Evolutionary conservation across 2,329 filamentous ascomycete genomes (phyloP), one percentile per base, ranked within the genome.

Genomic region (Sporothrix pseudoabietina): DNA sequence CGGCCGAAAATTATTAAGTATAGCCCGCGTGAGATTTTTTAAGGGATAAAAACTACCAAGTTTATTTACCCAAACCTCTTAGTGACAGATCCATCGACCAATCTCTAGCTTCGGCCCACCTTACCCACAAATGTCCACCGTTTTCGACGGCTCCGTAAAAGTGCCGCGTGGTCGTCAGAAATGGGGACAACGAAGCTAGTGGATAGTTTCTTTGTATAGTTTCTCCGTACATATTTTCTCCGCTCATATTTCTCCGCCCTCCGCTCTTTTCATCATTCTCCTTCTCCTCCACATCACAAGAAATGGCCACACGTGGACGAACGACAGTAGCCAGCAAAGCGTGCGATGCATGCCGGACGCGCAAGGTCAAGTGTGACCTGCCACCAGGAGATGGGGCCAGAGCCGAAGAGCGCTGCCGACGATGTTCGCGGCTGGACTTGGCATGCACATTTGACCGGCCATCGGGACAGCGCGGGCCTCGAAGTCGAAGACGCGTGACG

Each of bases 361-460:
- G 66, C 32, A 69, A 69, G 10, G 66, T 69, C 66, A 69, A 69
- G 32, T 69, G 66, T 39, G 66, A 69, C 16, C 5, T 57, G 26
- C 16, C 30, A 26, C 2, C 47, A 7, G 32, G 16, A 10, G 19
- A 4, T 75, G 76, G 32, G 9, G 55, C 12, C 10, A 10, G 52
- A 30, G 59, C 5, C 7, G 59, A 14, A 3, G 39, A 44, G 30
- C 61, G 61, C 9, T 66, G 61, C 39, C 61, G 61, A 6, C 61
- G 61, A 10, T 66, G 61, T 39, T 7, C 61, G 7, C 35, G 61
- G 6, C 61, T 66, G 2, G 61, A 66, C n/a, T 8, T 66, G 39
- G n/a, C 39, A 14, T 66, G 61, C 61, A 66, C 61, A 19, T 44
- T 66, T 30, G 61, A 66, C 61, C 19, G 41, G n/a, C 61, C 61